Conservation (phyloP, 148 eudicot species). For the Nepenthes gracilis region DNA sequence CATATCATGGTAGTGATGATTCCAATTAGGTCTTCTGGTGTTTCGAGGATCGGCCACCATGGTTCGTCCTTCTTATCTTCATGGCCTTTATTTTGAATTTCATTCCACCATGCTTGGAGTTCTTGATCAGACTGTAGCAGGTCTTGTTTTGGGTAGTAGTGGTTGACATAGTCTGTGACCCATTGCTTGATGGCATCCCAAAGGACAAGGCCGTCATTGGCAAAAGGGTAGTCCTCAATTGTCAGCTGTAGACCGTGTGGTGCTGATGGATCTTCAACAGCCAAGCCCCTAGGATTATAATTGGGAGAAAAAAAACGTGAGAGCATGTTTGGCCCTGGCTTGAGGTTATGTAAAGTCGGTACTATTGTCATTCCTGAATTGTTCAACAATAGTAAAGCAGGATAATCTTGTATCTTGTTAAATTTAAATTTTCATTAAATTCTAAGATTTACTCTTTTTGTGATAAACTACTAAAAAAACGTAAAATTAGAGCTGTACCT, state of each 20-base stretch:
- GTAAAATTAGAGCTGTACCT: too few relatives aligned
- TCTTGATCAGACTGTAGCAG: constrained; percentile 8
- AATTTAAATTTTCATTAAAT: too few relatives aligned
- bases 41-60: constrained; percentile 18
- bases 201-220: constrained; percentile 41
- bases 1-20: constrained; percentile 20
- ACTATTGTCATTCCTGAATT: too few relatives aligned
- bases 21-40: constrained; percentile 8
- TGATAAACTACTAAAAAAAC: too few relatives aligned
- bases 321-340: not conserved
- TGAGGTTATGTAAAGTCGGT: too few relatives aligned
- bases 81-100: constrained; percentile 12
- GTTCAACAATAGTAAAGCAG: too few relatives aligned
- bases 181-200: constrained; percentile 45
- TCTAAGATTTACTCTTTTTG: too few relatives aligned
- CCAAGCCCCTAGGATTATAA: constrained; percentile 32
- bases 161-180: constrained; percentile 37
- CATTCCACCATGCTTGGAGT: constrained; percentile 23
- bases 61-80: constrained; percentile 15
- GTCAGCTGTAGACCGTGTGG: constrained; percentile 45
- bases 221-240: constrained; percentile 53
- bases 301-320: not conserved
- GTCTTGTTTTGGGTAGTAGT: constrained; percentile 27
- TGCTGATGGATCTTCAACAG: constrained; percentile 27
- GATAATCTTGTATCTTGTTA: too few relatives aligned